These are phyloP conservation scores for Prunus kanzakura DNA, from an alignment of 306 rosid species.

Conservation along the genomic window DNA sequence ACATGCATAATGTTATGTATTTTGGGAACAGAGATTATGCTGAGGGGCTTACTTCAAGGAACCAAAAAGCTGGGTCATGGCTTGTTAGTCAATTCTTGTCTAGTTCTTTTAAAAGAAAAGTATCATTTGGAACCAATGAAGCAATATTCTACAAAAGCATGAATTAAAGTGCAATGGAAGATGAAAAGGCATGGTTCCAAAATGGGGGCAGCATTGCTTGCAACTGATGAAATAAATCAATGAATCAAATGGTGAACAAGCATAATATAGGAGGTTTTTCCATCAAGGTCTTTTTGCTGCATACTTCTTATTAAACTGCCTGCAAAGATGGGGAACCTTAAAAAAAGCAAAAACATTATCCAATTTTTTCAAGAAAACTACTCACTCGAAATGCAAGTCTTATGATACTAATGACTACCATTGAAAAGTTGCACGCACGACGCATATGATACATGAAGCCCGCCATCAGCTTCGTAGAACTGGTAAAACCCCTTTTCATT, in stretches of 20 bases:
- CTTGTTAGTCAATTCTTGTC: too few relatives aligned
- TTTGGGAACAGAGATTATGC: not conserved
- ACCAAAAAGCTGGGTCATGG: not conserved
- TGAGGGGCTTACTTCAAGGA: not conserved
- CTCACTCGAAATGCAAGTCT: slow-evolving; percentile 27
- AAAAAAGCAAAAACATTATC: slow-evolving; percentile 21
- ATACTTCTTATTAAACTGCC: slow-evolving; percentile 38
- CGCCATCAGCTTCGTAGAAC: slow-evolving; percentile 18
- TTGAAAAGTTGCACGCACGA: slow-evolving; percentile 26
- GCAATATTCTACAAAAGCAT: too few relatives aligned
- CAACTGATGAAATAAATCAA: not conserved
- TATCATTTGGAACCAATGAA: too few relatives aligned
- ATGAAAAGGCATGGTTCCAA: not conserved
- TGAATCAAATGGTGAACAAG: not conserved
- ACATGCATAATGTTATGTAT: not conserved
- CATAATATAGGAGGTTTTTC: slow-evolving; percentile 5
- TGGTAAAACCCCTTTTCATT: slow-evolving; percentile 20
- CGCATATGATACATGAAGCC: slow-evolving; percentile 47
- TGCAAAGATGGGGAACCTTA: slow-evolving; percentile 32
- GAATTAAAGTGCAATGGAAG: too few relatives aligned
- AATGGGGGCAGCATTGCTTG: not conserved
- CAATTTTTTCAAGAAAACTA: slow-evolving; percentile 28
- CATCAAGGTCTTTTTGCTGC: slow-evolving; percentile 38
- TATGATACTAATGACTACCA: slow-evolving; percentile 23
- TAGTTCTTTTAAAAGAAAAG: too few relatives aligned